A percentile compares a stretch with the other conserved stretches of the same genome.
Evolutionary conservation across 2,329 filamentous ascomycete genomes (phyloP).

Genomic region (Westerdykella sp.): DNA sequence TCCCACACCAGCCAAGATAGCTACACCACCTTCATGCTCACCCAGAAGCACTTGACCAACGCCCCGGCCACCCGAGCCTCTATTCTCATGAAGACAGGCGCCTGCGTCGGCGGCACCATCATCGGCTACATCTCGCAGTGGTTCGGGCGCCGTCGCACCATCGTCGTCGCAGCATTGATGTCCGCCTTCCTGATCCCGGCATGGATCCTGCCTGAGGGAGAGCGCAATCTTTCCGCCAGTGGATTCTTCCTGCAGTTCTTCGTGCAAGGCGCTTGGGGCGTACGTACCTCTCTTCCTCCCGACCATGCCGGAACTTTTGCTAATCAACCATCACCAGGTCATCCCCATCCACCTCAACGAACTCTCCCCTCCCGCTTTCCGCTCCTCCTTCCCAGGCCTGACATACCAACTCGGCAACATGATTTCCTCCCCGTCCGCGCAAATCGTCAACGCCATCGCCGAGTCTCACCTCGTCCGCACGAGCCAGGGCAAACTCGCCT

Average conservation of each 20-base stretch:
- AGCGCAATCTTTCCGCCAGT: conserved; percentile 54
- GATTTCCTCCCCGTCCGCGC: conserved; percentile 64
- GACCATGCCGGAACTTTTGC: conserved; percentile 31
- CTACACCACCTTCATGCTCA: conserved; percentile 75
- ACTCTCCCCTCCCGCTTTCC: conserved; percentile 62
- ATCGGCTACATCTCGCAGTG: conserved; percentile 71
- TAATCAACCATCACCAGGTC: conserved; percentile 18
- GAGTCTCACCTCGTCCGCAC: conserved; percentile 50
- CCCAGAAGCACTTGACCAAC: conserved; percentile 63
- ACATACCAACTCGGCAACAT: conserved; percentile 72
- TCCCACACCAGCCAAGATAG: conserved; percentile 75
- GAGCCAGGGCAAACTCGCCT: conserved; percentile 50
- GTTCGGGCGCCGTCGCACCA: conserved; percentile 64
- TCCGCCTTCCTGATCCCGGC: conserved; percentile 60
- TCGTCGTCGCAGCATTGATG: conserved; percentile 55
- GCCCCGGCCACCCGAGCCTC: conserved; percentile 61
- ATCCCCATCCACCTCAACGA: conserved; percentile 66
- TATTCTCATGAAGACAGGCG: conserved; percentile 76
- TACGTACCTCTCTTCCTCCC: neutral
- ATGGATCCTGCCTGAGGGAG: conserved; percentile 61
- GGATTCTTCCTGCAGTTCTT: conserved; percentile 63
- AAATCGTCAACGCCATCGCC: conserved; percentile 70
- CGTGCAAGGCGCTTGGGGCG: conserved; percentile 37
- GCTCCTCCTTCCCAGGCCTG: conserved; percentile 64
- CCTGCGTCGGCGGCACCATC: conserved; percentile 66